phyloP scores from a whole-genome alignment of 495 filamentous ascomycete species.

The Hypoxylon lienhwacheense region DNA sequence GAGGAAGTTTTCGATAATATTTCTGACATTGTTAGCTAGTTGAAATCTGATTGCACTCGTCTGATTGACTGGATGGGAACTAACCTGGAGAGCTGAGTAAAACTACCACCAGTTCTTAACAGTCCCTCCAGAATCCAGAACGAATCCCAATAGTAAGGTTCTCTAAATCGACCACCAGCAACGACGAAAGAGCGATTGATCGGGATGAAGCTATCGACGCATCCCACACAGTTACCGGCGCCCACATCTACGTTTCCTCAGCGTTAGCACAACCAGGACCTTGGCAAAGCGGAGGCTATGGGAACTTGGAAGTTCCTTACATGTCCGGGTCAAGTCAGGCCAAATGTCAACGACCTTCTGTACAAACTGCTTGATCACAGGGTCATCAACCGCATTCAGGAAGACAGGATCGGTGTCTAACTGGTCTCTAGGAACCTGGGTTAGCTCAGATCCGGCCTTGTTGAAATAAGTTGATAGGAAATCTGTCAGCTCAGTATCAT shows the following conservation, averaged over 20 bases:
- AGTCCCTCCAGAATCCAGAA: slow-evolving; percentile 57
- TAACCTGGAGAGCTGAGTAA: slow-evolving; percentile 48
- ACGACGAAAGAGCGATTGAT: slow-evolving; percentile 57
- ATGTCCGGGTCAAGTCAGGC: slow-evolving; percentile 53
- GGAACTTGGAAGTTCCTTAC: slow-evolving; percentile 5
- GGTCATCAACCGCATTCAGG: slow-evolving; percentile 46
- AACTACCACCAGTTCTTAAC: slow-evolving; percentile 52
- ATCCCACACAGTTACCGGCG: slow-evolving; percentile 45
- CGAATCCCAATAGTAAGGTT: slow-evolving; percentile 58
- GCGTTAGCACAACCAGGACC: background rate
- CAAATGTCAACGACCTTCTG: slow-evolving; percentile 54
- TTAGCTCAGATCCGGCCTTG: slow-evolving; percentile 51
- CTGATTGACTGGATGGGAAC: background rate
- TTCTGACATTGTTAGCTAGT: slow-evolving; percentile 26
- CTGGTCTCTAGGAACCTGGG: slow-evolving; percentile 44
- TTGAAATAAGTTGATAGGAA: slow-evolving; percentile 51
- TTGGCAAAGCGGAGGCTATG: background rate
- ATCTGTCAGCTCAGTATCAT: slow-evolving; percentile 50
- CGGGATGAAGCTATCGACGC: slow-evolving; percentile 54
- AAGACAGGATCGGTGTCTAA: slow-evolving; percentile 48
- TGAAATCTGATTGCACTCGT: background rate
- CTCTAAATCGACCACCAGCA: slow-evolving; percentile 54
- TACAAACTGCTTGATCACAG: slow-evolving; percentile 50
- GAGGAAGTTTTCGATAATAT: slow-evolving; percentile 56
- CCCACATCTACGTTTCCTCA: slow-evolving; percentile 37